Evolutionary conservation across 257 asterid species (phyloP).

Genomic region (Solanum ossicruentum): DNA sequence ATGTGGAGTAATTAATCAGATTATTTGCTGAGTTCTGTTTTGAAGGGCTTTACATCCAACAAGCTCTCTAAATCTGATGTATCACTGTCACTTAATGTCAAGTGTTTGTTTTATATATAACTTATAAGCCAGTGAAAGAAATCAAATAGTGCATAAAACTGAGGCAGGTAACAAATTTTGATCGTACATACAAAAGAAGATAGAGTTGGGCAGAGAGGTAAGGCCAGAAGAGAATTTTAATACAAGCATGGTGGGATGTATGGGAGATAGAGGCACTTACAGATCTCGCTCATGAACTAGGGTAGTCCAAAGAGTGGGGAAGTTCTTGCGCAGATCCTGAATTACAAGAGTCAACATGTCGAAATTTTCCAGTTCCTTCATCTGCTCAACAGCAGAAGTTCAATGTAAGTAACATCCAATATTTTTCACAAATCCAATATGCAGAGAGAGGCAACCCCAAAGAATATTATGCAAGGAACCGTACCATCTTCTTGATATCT

Average conservation of each 20-base stretch:
- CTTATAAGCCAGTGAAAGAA: not conserved
- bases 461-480: slow-evolving; percentile 2
- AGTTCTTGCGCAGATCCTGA: slow-evolving; percentile 90
- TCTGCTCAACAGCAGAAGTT: slow-evolving; percentile 36
- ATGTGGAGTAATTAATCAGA: not conserved
- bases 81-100: not conserved
- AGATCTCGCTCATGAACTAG: slow-evolving; percentile 90
- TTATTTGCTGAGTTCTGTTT: not conserved
- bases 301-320: slow-evolving; percentile 90
- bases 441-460: not conserved
- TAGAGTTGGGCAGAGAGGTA: not conserved
- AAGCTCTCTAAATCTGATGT: not conserved
- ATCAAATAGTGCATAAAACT: not conserved
- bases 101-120: not conserved
- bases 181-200: not conserved
- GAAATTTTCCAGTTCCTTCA: slow-evolving; percentile 88
- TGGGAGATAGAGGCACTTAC: slow-evolving; percentile 24
- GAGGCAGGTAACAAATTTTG: not conserved
- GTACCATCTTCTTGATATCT: slow-evolving; percentile 55
- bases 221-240: not conserved
- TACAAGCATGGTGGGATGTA: not conserved
- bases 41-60: not conserved
- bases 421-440: not conserved
- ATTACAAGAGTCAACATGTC: slow-evolving; percentile 85
- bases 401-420: not conserved